Evolutionary conservation across 495 filamentous ascomycete species (phyloP), one percentile per base, ranked within the genome.

Genomic region (Lineolata rhizophorae): DNA sequence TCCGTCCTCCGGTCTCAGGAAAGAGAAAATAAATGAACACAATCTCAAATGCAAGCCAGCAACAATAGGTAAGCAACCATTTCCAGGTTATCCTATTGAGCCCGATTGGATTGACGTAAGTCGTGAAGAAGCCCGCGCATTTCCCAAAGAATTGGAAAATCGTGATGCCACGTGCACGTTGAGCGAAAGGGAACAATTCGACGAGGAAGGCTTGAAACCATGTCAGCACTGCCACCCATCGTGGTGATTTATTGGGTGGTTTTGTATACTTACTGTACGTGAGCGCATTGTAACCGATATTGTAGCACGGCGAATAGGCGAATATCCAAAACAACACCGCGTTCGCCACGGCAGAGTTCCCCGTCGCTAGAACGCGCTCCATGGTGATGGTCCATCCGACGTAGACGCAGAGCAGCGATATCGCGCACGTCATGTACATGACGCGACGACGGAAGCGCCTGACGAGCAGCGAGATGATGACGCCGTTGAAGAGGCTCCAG

Each of bases 181-280:
- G 40, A 53, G 41, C 43, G 49, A 33, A 38, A 74, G 55, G 11
- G 67, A 54, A 5, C n/a, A 62, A 56, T 42, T 74, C 62, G 27
- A 72, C 61, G 18, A 60, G 65, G 32, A 75, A 57, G 42, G 65
- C 64, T 47, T 67, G 63, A 31, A 68, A 54, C 48, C n/a, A n/a
- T n/a, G n/a, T n/a, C n/a, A n/a, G n/a, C n/a, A n/a, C 73, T 69
- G 55, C 75, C 65, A 27, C 72, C 72, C 56, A 76, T 81, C 25
- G 71, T 69, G 12, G 71, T 64, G 35, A 77, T 56, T 27, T 64
- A 60, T 53, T 70, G 79, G 0, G 71, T 70, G 8, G 73, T 53
- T 19, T 77, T 66, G 52, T 77, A 72, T 17, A 72, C 39, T 10
- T 41, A 36, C 31, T 55, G 52, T 18, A 69, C 65, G 30, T 72